Evolutionary conservation across 306 rosid genomes (phyloP), one percentile per base, ranked within the genome.

Genomic region (Senna siamea): DNA sequence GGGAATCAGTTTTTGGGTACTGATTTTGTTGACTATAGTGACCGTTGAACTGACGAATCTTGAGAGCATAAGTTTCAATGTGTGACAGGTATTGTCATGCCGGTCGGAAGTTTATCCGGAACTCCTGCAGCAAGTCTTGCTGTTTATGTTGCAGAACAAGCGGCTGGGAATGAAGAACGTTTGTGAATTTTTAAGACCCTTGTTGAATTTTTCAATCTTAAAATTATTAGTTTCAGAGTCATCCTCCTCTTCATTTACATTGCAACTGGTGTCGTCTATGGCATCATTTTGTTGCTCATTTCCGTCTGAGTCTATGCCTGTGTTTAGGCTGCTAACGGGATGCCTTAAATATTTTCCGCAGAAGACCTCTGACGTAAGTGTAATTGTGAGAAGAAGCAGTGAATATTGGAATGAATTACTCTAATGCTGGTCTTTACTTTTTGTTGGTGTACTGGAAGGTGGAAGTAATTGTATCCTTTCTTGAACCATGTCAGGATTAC

Each of bases 101-200:
- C 93, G 93, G 76, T 40, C 38, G 2, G 95, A 94, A 69, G 95
- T 83, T 76, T 93, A 94, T 23, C 58, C 86, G 15, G 96, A 94
- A 74, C 97, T 94, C 23, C 79, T 85, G 85, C 96, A 80, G 79
- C 96, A 94, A 72, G 92, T 91, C 48, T 79, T 84, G 79, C 68
- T 88, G 72, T 89, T 94, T 70, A 78, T 85, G 85, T 77, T 72
- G 44, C 88, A 87, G 72, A 84, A 83, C 69, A 83, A 82, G 91
- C 77, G 18, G 43, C 47, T 87, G 79, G 89, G 90, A 67, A 80
- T 94, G 90, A 83, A 67, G 32, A 80, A 77, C 46, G 88, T 85
- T 65, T 91, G 98, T 60, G 84, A 85, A 58, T 91, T 91, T 73
- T 82, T 94, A 69, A 87, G 86, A 76, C 93, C 98, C 1, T 80